Percentiles rank a stretch among this genome's conserved stretches.
These are phyloP conservation scores for Endothia cerciana DNA, from an alignment of 2,329 filamentous ascomycete genomes.

Conservation along the genomic window DNA sequence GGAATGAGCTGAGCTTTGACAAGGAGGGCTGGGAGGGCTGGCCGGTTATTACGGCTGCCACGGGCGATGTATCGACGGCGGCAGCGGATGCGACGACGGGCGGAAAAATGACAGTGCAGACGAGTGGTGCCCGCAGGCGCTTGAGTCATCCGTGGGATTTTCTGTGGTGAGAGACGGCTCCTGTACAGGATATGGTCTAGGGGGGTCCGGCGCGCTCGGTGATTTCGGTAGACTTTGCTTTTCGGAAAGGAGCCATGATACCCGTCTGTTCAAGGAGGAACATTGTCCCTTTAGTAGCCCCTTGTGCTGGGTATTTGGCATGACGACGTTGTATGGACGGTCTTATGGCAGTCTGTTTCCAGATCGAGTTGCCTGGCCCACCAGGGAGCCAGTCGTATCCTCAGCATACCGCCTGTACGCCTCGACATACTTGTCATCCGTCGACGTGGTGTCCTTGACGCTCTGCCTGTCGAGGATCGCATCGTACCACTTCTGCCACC, in stretches of 20 bases:
- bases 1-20: constrained; percentile 11
- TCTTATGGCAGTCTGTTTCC: constrained; percentile 63
- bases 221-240: constrained; percentile 3
- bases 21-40: constrained; percentile 9
- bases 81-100: not conserved
- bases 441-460: constrained; percentile 69
- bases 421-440: constrained; percentile 66
- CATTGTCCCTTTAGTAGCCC: not conserved
- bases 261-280: not conserved
- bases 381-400: constrained; percentile 63
- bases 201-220: not conserved
- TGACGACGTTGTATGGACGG: not conserved
- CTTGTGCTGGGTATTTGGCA: not conserved
- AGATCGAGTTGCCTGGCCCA: constrained; percentile 64
- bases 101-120: not conserved
- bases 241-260: constrained; percentile 4
- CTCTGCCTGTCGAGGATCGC: constrained; percentile 64
- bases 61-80: not conserved
- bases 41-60: not conserved
- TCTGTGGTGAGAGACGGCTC: not conserved
- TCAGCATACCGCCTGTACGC: constrained; percentile 72
- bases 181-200: not conserved
- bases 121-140: not conserved
- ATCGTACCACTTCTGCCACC: constrained; percentile 68
- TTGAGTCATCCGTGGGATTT: not conserved